These are phyloP conservation scores for Dimargaris xerosporica DNA, from an alignment of 192 early-diverging fungal species.

Conservation along the genomic window DNA sequence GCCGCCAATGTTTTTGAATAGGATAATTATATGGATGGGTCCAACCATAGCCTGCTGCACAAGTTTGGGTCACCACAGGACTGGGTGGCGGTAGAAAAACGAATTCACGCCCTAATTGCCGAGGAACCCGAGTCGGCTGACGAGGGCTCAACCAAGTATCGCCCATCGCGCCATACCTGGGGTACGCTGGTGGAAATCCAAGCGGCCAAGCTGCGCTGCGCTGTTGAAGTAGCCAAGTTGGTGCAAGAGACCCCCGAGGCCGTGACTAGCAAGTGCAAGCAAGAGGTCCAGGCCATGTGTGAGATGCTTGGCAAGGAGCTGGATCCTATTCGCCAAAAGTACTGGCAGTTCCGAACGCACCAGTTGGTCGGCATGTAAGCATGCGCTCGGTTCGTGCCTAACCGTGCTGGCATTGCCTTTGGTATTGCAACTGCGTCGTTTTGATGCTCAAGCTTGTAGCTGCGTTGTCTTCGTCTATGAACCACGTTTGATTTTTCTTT, in stretches of 20 bases:
- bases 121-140: background rate
- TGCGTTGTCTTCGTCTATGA: too few relatives aligned
- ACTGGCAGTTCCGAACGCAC: slow-evolving; percentile 42
- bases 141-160: too few relatives aligned
- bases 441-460: too few relatives aligned
- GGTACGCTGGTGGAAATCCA: background rate
- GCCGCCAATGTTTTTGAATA: background rate
- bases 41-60: background rate
- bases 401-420: too few relatives aligned
- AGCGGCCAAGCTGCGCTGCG: background rate
- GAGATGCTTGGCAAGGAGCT: slow-evolving; percentile 31
- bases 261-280: slow-evolving; percentile 2
- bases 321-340: slow-evolving; percentile 46
- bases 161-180: background rate
- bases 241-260: slow-evolving; percentile 20
- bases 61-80: background rate
- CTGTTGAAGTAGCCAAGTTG: slow-evolving; percentile 17
- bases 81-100: background rate
- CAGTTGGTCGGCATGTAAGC: background rate
- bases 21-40: slow-evolving; percentile 11
- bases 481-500: too few relatives aligned
- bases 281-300: slow-evolving; percentile 25
- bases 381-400: background rate
- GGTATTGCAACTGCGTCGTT: too few relatives aligned
- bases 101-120: background rate